Evolutionary conservation across 1,284 basidiomycete species (phyloP).

Genomic region (Ceraceosorus bombacis): DNA sequence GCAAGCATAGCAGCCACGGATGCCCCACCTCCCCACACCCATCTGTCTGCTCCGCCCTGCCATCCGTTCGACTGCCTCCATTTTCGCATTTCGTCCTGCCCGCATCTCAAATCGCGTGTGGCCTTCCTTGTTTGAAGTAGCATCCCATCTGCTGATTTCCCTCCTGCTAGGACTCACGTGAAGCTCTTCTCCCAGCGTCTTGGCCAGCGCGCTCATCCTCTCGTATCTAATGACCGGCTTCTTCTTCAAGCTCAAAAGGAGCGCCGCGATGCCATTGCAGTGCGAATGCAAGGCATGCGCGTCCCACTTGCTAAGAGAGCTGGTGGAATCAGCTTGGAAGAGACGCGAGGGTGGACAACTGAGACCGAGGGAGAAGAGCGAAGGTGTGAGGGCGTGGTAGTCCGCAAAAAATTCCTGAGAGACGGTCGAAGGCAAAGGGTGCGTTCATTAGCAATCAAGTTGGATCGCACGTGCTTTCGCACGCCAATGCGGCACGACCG

Average conservation of each 20-base stretch:
- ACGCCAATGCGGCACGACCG: conserved; percentile 2
- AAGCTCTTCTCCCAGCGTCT: conserved; percentile 76
- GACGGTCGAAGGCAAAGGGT: conserved; percentile 7
- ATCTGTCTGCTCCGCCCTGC: too few relatives aligned
- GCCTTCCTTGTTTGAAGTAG: too few relatives aligned
- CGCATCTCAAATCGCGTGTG: too few relatives aligned
- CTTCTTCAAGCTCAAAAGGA: conserved; percentile 90
- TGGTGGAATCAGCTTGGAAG: conserved; percentile 61
- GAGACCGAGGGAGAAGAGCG: conserved; percentile 71
- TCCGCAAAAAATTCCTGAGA: conserved; percentile 39
- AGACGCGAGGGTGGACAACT: conserved; percentile 52
- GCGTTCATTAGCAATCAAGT: background rate
- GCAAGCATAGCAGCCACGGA: too few relatives aligned
- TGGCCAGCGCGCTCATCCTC: conserved; percentile 82
- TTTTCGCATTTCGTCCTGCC: too few relatives aligned
- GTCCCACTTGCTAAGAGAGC: conserved; percentile 55
- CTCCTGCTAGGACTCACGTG: conserved; percentile 57
- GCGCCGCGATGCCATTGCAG: conserved; percentile 74
- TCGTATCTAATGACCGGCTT: conserved; percentile 90
- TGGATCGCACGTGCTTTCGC: conserved; percentile 4
- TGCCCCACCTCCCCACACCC: too few relatives aligned
- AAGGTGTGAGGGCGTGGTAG: conserved; percentile 57
- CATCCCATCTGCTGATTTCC: too few relatives aligned
- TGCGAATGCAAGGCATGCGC: conserved; percentile 67
- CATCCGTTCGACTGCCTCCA: too few relatives aligned